These are phyloP conservation scores for Talaromyces ruber DNA, from an alignment of 495 filamentous ascomycete genomes.

Conservation along the genomic window DNA sequence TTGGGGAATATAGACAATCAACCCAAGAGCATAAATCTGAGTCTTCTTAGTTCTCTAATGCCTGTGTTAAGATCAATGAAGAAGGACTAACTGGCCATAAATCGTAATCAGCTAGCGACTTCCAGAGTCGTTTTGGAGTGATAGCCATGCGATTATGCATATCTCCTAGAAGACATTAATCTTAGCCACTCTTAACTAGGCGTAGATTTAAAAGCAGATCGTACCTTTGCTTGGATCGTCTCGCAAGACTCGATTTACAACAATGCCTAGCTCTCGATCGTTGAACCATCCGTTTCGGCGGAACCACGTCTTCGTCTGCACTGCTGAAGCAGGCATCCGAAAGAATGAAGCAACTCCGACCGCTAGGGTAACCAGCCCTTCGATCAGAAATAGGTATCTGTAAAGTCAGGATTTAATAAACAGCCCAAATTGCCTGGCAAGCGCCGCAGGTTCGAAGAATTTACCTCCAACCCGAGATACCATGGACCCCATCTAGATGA, in stretches of 20 bases:
- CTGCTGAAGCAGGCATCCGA: slow-evolving; percentile 52
- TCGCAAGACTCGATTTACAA: slow-evolving; percentile 55
- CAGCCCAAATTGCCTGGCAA: too few relatives aligned
- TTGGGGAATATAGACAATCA: slow-evolving; percentile 7
- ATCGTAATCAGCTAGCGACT: slow-evolving; percentile 47
- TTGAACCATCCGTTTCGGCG: slow-evolving; percentile 59
- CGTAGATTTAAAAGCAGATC: too few relatives aligned
- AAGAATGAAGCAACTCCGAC: slow-evolving; percentile 49
- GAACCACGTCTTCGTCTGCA: slow-evolving; percentile 50
- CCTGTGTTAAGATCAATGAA: background rate
- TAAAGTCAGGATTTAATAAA: background rate
- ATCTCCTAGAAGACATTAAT: slow-evolving; percentile 1
- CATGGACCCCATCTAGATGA: slow-evolving; percentile 44
- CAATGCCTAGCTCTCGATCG: slow-evolving; percentile 50
- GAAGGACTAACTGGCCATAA: slow-evolving; percentile 38
- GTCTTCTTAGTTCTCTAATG: too few relatives aligned
- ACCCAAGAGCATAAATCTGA: slow-evolving; percentile 7
- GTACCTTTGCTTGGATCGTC: slow-evolving; percentile 55
- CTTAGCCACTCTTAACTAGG: too few relatives aligned
- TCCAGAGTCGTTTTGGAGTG: slow-evolving; percentile 35
- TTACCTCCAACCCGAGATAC: slow-evolving; percentile 52
- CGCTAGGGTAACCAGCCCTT: slow-evolving; percentile 31
- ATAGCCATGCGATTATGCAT: slow-evolving; percentile 38
- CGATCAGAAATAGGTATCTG: slow-evolving; percentile 36
- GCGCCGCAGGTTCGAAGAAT: too few relatives aligned